These are phyloP conservation scores for Gentiana straminea DNA, from an alignment of 257 asterid genomes.

Conservation along the genomic window DNA sequence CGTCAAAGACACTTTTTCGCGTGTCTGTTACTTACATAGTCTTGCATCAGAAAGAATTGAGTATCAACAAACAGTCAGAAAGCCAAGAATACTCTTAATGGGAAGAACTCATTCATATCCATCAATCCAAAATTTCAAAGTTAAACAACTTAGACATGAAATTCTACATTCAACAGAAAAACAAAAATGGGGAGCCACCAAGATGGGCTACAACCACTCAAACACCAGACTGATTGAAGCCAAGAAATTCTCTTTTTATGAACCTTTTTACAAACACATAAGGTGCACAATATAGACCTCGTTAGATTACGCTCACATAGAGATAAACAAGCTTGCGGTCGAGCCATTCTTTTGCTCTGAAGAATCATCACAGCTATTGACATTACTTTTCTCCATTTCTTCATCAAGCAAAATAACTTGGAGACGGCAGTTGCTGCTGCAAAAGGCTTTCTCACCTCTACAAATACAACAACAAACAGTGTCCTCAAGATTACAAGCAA, in stretches of 20 bases:
- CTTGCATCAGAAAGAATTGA: too few relatives aligned
- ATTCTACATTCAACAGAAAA: conserved; percentile 5
- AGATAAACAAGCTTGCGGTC: conserved; percentile 30
- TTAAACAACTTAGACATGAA: conserved; percentile 9
- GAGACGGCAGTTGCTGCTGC: conserved; percentile 70
- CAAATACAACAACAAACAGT: conserved; percentile 13
- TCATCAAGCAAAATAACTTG: conserved; percentile 65
- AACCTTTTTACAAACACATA: conserved; percentile 26
- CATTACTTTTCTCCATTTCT: conserved; percentile 36
- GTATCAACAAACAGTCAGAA: too few relatives aligned
- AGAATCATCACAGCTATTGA: conserved; percentile 20
- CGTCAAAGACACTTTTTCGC: too few relatives aligned
- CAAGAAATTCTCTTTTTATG: too few relatives aligned
- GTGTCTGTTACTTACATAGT: too few relatives aligned
- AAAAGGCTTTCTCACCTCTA: conserved; percentile 91
- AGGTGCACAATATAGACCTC: conserved; percentile 3
- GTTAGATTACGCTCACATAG: conserved; percentile 20
- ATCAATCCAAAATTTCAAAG: conserved; percentile 1
- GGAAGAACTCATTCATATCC: conserved; percentile 9
- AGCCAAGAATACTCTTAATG: too few relatives aligned
- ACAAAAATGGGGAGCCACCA: conserved; percentile 52
- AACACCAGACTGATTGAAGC: too few relatives aligned
- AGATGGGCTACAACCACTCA: conserved; percentile 47
- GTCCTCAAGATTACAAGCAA: neutral
- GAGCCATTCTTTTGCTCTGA: conserved; percentile 18